These are phyloP conservation scores for Geopyxis carbonaria DNA, from an alignment of 495 filamentous ascomycete genomes.

Conservation along the genomic window DNA sequence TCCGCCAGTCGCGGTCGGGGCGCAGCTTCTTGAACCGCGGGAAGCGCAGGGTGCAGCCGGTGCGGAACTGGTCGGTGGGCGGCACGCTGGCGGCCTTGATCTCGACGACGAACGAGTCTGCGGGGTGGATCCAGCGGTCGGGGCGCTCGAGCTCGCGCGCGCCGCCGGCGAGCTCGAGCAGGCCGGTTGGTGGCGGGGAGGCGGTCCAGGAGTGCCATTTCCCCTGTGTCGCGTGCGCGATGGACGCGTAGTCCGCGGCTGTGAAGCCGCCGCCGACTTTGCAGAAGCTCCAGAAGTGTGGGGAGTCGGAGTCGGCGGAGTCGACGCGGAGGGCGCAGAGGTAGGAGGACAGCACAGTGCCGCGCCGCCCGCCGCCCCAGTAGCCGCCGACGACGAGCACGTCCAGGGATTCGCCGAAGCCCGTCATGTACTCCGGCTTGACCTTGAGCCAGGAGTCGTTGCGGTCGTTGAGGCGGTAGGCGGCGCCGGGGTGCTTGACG, in stretches of 20 bases:
- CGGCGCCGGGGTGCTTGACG: conserved; percentile 78
- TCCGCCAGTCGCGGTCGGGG: conserved; percentile 68
- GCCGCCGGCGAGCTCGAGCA: conserved; percentile 67
- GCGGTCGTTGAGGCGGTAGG: conserved; percentile 74
- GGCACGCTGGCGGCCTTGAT: conserved; percentile 79
- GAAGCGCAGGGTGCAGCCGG: conserved; percentile 67
- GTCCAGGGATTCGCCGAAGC: conserved; percentile 87
- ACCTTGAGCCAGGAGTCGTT: conserved; percentile 99
- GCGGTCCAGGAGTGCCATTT: conserved; percentile 82
- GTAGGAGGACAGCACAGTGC: conserved; percentile 68
- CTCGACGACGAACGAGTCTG: conserved; percentile 68
- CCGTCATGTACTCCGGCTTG: conserved; percentile 96
- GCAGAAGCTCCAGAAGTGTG: conserved; percentile 66
- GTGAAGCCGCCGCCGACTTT: conserved; percentile 90
- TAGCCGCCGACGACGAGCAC: conserved; percentile 82
- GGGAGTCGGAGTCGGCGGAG: conserved; percentile 15
- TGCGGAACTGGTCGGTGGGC: conserved; percentile 58
- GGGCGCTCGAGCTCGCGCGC: conserved; percentile 60
- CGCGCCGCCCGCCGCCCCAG: conserved; percentile 71
- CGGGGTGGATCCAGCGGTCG: conserved; percentile 85
- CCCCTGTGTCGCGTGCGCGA: conserved; percentile 68
- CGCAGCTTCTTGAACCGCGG: conserved; percentile 75
- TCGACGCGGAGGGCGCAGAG: conserved; percentile 71
- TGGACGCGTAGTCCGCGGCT: conserved; percentile 63
- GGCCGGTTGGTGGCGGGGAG: conserved; percentile 29